These are phyloP conservation scores for Medicago lupulina DNA, from an alignment of 306 rosid species.

Conservation along the genomic window DNA sequence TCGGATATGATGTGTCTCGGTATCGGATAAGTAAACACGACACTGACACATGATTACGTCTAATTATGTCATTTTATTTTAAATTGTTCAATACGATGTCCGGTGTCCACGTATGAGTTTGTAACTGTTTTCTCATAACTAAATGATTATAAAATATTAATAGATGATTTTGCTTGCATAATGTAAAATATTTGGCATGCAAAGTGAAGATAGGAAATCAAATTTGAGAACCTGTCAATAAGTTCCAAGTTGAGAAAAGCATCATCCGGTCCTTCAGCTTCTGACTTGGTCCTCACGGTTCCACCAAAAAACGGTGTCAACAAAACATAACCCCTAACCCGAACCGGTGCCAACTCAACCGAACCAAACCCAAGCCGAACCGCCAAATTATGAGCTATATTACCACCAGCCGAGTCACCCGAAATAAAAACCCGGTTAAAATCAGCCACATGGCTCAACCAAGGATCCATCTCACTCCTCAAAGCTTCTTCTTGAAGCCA, in stretches of 20 bases:
- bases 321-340: constrained; percentile 70
- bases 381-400: constrained; percentile 72
- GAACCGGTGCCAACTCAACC: constrained; percentile 55
- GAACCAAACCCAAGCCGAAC: constrained; percentile 59
- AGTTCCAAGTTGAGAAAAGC: constrained; percentile 86
- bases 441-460: constrained; percentile 75
- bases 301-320: constrained; percentile 91
- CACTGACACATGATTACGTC: too few relatives aligned
- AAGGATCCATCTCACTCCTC: constrained; percentile 53
- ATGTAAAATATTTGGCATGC: background rate
- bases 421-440: constrained; percentile 64
- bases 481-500: constrained; percentile 73
- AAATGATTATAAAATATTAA: too few relatives aligned
- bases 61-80: too few relatives aligned
- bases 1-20: too few relatives aligned
- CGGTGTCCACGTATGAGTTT: too few relatives aligned
- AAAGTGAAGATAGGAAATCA: background rate
- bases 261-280: constrained; percentile 77
- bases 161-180: too few relatives aligned
- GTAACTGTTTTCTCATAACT: too few relatives aligned
- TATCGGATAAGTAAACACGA: too few relatives aligned
- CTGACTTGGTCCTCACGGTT: constrained; percentile 50
- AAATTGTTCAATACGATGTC: too few relatives aligned
- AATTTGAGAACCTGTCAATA: constrained; percentile 66
- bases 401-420: constrained; percentile 94